Evolutionary conservation across 1,284 basidiomycete species (phyloP).

Genomic region (Nidula niveotomentosa): DNA sequence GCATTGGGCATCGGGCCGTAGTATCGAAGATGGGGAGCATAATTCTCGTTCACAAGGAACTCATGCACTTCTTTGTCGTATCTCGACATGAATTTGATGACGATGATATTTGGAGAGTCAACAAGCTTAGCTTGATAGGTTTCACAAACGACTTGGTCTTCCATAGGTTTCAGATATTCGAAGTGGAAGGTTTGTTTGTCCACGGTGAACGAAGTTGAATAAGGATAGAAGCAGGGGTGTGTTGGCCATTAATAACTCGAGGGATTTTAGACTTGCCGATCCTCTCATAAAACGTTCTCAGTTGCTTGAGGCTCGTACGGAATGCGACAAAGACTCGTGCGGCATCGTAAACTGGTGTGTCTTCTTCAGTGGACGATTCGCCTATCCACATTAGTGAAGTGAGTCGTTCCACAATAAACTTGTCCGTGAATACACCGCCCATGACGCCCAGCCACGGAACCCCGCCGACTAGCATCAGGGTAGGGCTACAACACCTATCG

Average conservation of each 20-base stretch:
- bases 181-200: too few species aligned
- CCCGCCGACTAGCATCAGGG: slow-evolving; percentile 13
- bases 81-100: slow-evolving; percentile 14
- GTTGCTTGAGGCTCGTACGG: too few species aligned
- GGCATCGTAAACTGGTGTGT: slow-evolving; percentile 8
- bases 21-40: slow-evolving; percentile 5
- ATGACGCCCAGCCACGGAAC: slow-evolving; percentile 17
- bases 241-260: too few species aligned
- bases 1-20: too few species aligned
- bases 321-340: too few species aligned
- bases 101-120: slow-evolving; percentile 5
- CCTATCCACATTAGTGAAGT: slow-evolving; percentile 19
- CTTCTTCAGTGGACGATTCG: slow-evolving; percentile 10
- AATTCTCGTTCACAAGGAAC: not conserved
- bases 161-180: slow-evolving; percentile 9
- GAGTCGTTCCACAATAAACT: slow-evolving; percentile 18
- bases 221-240: slow-evolving; percentile 13
- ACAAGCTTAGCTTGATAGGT: slow-evolving; percentile 9
- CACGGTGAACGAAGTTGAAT: slow-evolving; percentile 6
- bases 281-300: too few species aligned
- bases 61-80: slow-evolving; percentile 10
- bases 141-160: slow-evolving; percentile 7
- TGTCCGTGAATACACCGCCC: slow-evolving; percentile 2
- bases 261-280: too few species aligned
- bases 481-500: slow-evolving; percentile 19